Evolutionary conservation across 2,329 filamentous ascomycete genomes (phyloP).

Genomic region (Sarocladium strictum): DNA sequence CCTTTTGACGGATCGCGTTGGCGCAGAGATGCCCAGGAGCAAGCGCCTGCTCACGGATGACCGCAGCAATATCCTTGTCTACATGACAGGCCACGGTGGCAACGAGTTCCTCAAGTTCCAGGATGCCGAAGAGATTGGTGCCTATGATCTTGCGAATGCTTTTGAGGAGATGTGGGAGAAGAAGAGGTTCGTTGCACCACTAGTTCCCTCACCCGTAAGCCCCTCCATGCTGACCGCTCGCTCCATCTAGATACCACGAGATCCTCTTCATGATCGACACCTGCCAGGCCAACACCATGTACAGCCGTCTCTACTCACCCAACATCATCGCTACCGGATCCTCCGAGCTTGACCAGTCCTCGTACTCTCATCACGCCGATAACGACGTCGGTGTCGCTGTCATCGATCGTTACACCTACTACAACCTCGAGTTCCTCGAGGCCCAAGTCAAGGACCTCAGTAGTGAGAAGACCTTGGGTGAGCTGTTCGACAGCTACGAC

Average conservation of each 20-base stretch:
- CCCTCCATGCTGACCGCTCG: background rate
- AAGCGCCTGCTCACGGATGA: conserved; percentile 93
- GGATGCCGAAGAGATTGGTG: conserved; percentile 94
- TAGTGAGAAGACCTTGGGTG: conserved; percentile 84
- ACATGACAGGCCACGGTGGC: conserved; percentile 98
- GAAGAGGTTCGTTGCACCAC: conserved; percentile 54
- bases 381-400: conserved; percentile 97
- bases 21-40: conserved; percentile 88
- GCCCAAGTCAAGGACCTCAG: conserved; percentile 79
- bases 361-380: conserved; percentile 95
- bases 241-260: conserved; percentile 79
- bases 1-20: conserved; percentile 86
- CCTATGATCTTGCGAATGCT: conserved; percentile 91
- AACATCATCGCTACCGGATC: conserved; percentile 99
- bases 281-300: conserved; percentile 99
- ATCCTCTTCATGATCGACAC: conserved; percentile 99
- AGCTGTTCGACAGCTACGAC: conserved; percentile 94
- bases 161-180: conserved; percentile 99
- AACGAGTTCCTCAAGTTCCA: conserved; percentile 99
- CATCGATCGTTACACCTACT: conserved; percentile 98
- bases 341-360: conserved; percentile 90
- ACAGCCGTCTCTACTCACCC: conserved; percentile 93
- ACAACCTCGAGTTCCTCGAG: conserved; percentile 95
- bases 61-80: conserved; percentile 92
- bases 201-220: background rate